Evolutionary conservation across 106 monocot species (phyloP).

Genomic region (Narthecium ossifragum): DNA sequence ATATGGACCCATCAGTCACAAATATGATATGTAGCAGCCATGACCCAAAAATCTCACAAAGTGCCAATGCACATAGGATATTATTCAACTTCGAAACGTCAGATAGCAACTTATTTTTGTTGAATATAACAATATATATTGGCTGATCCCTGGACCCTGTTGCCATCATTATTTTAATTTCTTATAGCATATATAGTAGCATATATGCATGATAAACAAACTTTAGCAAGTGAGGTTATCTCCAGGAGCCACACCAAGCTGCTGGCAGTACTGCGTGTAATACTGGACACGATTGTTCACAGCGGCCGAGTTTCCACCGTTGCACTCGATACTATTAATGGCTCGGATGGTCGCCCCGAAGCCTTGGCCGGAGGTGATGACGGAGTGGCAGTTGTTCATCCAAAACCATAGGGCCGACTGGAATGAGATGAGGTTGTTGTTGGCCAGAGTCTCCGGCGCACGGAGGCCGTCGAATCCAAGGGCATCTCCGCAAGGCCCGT

Average conservation of each 20-base stretch:
- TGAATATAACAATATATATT: no score
- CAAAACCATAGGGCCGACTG: slow-evolving; percentile 53
- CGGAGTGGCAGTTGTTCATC: slow-evolving; percentile 34
- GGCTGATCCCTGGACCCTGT: no score
- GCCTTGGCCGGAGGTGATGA: slow-evolving; percentile 30
- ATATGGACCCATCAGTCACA: no score
- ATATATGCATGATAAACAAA: not conserved
- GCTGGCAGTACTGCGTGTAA: slow-evolving; percentile 42
- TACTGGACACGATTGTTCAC: slow-evolving; percentile 29
- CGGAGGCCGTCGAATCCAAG: slow-evolving; percentile 58
- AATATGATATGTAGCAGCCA: no score
- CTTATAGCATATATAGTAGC: not conserved
- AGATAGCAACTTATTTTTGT: no score
- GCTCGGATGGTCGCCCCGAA: slow-evolving; percentile 51
- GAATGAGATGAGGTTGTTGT: slow-evolving; percentile 34
- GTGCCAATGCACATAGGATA: no score
- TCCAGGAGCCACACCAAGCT: slow-evolving; percentile 51
- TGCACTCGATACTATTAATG: slow-evolving; percentile 53
- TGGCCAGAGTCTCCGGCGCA: slow-evolving; percentile 33
- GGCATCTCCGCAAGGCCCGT: slow-evolving; percentile 39
- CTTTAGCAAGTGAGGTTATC: slow-evolving; percentile 43
- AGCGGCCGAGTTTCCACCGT: slow-evolving; percentile 10
- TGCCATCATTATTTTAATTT: not conserved
- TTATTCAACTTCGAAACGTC: no score
- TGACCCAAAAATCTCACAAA: no score